Evolutionary conservation across 78 protist species (phyloP).

Genomic region (Cyanophora paradoxa): DNA sequence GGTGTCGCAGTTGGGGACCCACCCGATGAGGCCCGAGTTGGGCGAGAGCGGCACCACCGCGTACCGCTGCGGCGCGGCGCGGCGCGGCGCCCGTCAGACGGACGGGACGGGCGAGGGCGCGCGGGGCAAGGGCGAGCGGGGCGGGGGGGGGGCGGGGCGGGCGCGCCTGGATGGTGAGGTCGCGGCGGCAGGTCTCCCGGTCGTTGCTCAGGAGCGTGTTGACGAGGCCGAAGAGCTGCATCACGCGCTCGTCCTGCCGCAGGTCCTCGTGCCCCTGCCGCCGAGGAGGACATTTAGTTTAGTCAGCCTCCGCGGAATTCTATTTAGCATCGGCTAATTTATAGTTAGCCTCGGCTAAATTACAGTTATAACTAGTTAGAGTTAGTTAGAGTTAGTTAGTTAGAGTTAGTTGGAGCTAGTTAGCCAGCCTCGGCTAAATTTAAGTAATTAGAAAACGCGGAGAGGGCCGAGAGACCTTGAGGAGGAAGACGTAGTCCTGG

Average conservation of each 20-base stretch:
- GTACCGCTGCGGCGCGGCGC: constrained; percentile 53
- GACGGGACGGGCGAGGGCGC: too few relatives aligned
- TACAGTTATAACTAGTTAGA: too few relatives aligned
- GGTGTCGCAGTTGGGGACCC: constrained; percentile 89
- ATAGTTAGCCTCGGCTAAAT: too few relatives aligned
- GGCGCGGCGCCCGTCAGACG: background rate
- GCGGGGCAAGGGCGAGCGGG: background rate
- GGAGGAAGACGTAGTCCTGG: constrained; percentile 65
- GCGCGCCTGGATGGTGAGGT: constrained; percentile 14
- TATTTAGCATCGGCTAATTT: too few relatives aligned
- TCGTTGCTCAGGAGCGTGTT: constrained; percentile 83
- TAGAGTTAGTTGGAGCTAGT: too few relatives aligned
- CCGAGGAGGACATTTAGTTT: too few relatives aligned
- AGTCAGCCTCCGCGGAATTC: too few relatives aligned
- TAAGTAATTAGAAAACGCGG: background rate
- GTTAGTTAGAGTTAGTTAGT: too few relatives aligned
- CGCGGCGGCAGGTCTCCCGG: constrained; percentile 54
- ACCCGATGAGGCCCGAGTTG: constrained; percentile 75
- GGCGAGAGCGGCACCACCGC: constrained; percentile 76
- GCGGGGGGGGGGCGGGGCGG: background rate
- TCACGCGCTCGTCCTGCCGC: constrained; percentile 62
- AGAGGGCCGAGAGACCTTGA: constrained; percentile 78
- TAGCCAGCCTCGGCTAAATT: too few relatives aligned
- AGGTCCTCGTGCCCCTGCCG: constrained; percentile 97
- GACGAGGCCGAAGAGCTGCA: constrained; percentile 95